These are phyloP conservation scores for Debaryomyces psychrophilus DNA, from an alignment of 1,139 yeast genomes.

Conservation along the genomic window DNA sequence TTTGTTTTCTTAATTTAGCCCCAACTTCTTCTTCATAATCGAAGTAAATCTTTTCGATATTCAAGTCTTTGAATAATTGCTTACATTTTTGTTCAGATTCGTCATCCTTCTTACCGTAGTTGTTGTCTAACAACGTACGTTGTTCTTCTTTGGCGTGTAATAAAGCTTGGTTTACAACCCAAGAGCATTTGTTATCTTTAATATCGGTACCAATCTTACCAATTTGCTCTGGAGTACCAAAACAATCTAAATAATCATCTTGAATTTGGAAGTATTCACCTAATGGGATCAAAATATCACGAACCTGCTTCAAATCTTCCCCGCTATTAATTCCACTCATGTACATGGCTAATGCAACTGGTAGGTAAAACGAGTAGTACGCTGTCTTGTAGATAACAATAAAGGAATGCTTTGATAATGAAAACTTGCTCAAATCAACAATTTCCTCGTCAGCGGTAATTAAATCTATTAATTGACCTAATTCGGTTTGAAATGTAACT, in stretches of 20 bases:
- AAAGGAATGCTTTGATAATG: constrained; percentile 87
- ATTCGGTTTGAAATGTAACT: constrained; percentile 95
- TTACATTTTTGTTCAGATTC: constrained; percentile 73
- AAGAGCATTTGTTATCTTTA: constrained; percentile 97
- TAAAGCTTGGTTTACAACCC: constrained; percentile 95
- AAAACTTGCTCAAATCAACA: constrained; percentile 85
- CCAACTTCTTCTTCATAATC: constrained; percentile 85
- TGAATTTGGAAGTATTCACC: constrained; percentile 99
- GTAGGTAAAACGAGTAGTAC: constrained; percentile 94
- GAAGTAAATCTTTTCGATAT: constrained; percentile 69
- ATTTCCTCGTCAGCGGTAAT: constrained; percentile 96
- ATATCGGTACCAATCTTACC: constrained; percentile 99
- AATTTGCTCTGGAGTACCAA: constrained; percentile 95
- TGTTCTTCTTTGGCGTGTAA: constrained; percentile 78
- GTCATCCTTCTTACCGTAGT: constrained; percentile 85
- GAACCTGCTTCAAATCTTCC: constrained; percentile 83
- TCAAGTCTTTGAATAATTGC: constrained; percentile 71
- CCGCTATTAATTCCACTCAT: constrained; percentile 78
- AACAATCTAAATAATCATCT: constrained; percentile 96
- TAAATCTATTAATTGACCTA: constrained; percentile 93
- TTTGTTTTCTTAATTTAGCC: constrained; percentile 61
- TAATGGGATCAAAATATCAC: constrained; percentile 84
- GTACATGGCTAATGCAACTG: constrained; percentile 96
- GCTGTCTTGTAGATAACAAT: constrained; percentile 98
- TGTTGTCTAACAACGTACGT: constrained; percentile 76